Evolutionary conservation across 2,329 filamentous ascomycete genomes (phyloP), one percentile per base, ranked within the genome.

Genomic region (Epichloe festucae): DNA sequence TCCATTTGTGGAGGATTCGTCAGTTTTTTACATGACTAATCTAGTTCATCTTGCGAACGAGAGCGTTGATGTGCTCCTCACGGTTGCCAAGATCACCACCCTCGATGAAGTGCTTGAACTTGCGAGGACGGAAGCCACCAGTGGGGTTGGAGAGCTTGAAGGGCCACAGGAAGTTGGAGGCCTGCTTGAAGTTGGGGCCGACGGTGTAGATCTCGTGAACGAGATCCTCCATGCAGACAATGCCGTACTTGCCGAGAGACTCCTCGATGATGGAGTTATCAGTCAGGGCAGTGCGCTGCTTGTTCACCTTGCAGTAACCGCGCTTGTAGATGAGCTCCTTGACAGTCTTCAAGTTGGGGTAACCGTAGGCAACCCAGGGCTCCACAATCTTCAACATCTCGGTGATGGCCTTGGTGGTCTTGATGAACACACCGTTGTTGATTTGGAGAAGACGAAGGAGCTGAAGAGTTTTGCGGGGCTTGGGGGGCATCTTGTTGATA

Each of bases 401-500:
- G 67, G 82, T 77, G 67, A 91, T 97, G 62, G 93, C 93, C 86
- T 97, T 98, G 78, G 90, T 97, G 69, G 96, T 79, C 69, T 84
- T 85, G 76, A 98, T 80, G 78, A 98, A 98, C 74, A 96, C 89
- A 75, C 91, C 93, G 75, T 95, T 97, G 88, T 98, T 98, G 87
- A 98, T 98, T 81, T 98, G 93, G 67, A 98, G 85, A 62, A 98
- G 89, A 81, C 93, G 91, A 72, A 98, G 90, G 57, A 98, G 88
- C 79, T 98, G 93, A 66, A 98, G 84, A 70, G 95, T 97, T 85
- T 98, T 98, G 82, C 93, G 90, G 75, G 94, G 94, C 87, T 98
- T 97, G 66, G 93, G 93, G 71, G 94, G 84, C 67, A 98, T 97
- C 87, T 98, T 98, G 88, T 97, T 97, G 89, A 98, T 97, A 95